phyloP scores from a whole-genome alignment of 164 flowering plant species.

The Akebia trifoliata region DNA sequence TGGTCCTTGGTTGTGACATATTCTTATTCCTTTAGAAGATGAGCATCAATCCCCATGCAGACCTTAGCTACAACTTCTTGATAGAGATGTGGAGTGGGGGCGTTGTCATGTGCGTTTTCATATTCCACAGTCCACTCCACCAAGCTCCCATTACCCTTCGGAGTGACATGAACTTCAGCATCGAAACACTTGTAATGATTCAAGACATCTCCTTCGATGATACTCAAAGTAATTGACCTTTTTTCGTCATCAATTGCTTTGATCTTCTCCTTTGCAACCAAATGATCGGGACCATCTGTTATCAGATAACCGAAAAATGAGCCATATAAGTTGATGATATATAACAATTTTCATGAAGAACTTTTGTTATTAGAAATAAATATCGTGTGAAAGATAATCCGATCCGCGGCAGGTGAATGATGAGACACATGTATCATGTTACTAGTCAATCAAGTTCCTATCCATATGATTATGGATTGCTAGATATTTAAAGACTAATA shows the following conservation, averaged over 20 bases:
- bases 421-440: no score
- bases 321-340: not conserved
- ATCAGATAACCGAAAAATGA: not conserved
- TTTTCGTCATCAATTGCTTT: slow-evolving; percentile 5
- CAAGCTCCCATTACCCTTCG: not conserved
- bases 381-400: no score
- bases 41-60: not conserved
- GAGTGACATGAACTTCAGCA: not conserved
- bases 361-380: no score
- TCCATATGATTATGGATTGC: no score
- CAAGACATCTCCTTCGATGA: not conserved
- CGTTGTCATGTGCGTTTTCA: slow-evolving; percentile 8
- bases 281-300: not conserved
- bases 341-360: not conserved
- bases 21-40: not conserved
- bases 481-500: no score
- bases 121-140: slow-evolving; percentile 9
- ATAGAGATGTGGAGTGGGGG: not conserved
- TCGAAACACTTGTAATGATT: slow-evolving; percentile 4
- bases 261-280: slow-evolving; percentile 2
- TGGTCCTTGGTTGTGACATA: no score
- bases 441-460: no score
- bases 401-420: no score
- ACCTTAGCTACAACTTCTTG: not conserved
- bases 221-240: not conserved